Percentiles rank a stretch among this genome's conserved stretches.
Conservation (phyloP, 495 filamentous ascomycete species). For the Hypoxylon perforatum region DNA sequence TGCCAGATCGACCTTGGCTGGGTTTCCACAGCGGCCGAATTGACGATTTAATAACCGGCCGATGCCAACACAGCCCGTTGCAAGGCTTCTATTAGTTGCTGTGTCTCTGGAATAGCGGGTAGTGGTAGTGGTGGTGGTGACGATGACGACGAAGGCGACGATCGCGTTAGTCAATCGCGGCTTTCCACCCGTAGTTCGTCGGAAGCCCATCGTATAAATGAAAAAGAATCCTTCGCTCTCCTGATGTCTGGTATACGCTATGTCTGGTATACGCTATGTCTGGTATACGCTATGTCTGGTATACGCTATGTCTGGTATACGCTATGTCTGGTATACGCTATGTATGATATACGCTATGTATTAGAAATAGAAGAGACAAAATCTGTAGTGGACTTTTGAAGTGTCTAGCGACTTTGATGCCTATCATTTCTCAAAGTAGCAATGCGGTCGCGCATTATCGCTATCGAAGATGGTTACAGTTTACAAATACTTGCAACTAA, state of each 20-base stretch:
- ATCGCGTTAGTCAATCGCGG: not conserved
- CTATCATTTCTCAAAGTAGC: constrained; percentile 14
- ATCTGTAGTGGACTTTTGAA: not conserved
- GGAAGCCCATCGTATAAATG: not conserved
- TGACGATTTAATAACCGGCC: not conserved
- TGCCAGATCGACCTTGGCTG: constrained; percentile 9
- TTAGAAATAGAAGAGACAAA: not conserved
- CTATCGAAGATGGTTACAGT: constrained; percentile 6
- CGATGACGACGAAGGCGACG: not conserved
- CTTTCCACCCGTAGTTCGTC: not conserved
- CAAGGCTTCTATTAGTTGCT: not conserved
- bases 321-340: not conserved
- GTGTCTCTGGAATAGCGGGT: too few relatives aligned
- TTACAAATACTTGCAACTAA: not conserved
- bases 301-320: not conserved
- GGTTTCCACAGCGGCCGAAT: not conserved
- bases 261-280: not conserved
- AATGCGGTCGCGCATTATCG: constrained; percentile 15
- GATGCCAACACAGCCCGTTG: not conserved
- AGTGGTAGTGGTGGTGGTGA: too few relatives aligned
- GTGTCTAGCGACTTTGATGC: not conserved
- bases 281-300: not conserved
- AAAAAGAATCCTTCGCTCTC: not conserved
- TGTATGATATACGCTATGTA: too few relatives aligned
- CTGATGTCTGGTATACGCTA: not conserved